A percentile compares a stretch with the other conserved stretches of the same genome.
These are phyloP conservation scores for Lolium perenne DNA, from an alignment of 176 grass and related monocot genomes.

Conservation along the genomic window DNA sequence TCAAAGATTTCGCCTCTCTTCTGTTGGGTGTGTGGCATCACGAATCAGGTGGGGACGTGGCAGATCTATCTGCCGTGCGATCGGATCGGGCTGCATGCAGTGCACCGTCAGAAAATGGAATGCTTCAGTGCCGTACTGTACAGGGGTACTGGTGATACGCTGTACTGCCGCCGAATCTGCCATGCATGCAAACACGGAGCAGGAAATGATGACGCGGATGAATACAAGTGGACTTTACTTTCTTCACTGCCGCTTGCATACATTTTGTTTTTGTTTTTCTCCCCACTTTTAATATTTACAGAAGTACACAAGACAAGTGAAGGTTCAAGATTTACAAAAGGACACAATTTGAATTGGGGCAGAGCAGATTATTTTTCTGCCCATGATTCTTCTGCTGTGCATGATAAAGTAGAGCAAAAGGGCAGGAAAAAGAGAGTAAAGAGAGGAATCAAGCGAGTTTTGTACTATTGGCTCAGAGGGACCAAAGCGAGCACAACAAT, in stretches of 20 bases:
- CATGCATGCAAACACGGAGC: not conserved
- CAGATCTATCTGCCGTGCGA: conserved; percentile 29
- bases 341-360: not conserved
- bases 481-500: conserved; percentile 23
- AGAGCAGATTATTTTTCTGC: not conserved
- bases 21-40: too few species aligned
- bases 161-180: not conserved
- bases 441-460: not conserved
- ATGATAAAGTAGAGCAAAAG: not conserved
- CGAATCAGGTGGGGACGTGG: not conserved
- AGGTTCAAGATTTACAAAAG: too few species aligned
- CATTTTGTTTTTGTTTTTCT: not conserved
- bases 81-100: not conserved
- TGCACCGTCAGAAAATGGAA: not conserved
- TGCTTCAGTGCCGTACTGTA: not conserved
- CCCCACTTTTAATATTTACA: not conserved
- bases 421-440: not conserved
- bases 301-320: not conserved
- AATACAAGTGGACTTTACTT: not conserved
- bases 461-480: conserved; percentile 12
- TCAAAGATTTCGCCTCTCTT: too few species aligned
- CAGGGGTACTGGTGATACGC: not conserved
- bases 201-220: not conserved
- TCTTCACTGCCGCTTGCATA: not conserved
- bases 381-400: not conserved